Base-by-base conservation (phyloP, 352 stramenopile species). In the Phytophthora hybrid region DNA sequence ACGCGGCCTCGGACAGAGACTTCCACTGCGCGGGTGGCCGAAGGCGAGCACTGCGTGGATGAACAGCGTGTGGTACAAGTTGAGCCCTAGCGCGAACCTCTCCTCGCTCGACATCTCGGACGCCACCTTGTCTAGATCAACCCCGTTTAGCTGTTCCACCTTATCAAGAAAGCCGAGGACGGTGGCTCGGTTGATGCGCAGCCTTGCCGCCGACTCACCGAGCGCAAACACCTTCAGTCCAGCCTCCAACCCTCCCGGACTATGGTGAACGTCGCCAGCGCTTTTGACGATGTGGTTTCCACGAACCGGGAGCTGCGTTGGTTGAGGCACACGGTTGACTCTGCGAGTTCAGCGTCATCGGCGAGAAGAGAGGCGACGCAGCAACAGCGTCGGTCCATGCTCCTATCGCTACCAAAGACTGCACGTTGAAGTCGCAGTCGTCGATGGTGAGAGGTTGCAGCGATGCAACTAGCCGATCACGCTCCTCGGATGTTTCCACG, bases 41-140 rank as follows among this genome's bases (percentile, higher is more conserved):
- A 81, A 87, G 5, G 79, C 26, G 14, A 85, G 53, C 55, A 78
- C 59, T 0, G 88, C 79, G 84, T 98, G 93, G 39, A 98, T 87
- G 23, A 93, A 89, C 39, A 98, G 83, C 18, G 87, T 75, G 68
- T 98, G 93, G 69, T 97, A 98, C 5, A 98, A 26, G 66, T 98
- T 98, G 29, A 98, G 63, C 37, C 93, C 94, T 41, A 98, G 95
- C 16, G 84, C 85, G 11, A 95, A 59, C 9, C 73, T 73, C 41
- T 76, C 63, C 26, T 70, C 77, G 37, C 83, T 70, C 1, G 66
- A 73, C 21, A 73, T 51, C 31, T 77, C 58, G 3, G 47, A 29
- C 10, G 62, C 64, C 8, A 53, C 19, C 1, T 77, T 59, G 37
- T 76, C 59, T 9, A 88, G 63, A 23, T 83, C 77, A 29, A 91